These are phyloP conservation scores for Saksenaea vasiformis DNA, from an alignment of 371 early-diverging fungal species.

Conservation along the genomic window DNA sequence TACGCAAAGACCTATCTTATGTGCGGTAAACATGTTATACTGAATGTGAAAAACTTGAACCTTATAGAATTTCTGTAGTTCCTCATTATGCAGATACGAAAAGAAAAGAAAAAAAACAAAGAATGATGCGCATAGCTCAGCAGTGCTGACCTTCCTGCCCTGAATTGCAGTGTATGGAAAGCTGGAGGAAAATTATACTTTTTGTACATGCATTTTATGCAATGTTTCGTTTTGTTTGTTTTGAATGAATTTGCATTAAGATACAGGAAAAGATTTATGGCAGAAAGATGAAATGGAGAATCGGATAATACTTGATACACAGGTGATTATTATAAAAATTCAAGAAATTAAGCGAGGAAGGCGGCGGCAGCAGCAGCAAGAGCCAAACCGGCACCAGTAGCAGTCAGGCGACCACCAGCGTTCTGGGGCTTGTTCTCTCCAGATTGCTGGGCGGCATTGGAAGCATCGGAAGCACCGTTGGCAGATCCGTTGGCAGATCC, in stretches of 20 bases:
- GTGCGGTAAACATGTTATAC: too few species aligned
- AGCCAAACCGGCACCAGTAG: constrained; percentile 10
- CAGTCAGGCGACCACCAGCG: constrained; percentile 6
- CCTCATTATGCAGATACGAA: too few species aligned
- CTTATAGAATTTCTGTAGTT: too few species aligned
- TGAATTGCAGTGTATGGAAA: not conserved
- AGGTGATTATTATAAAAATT: not conserved
- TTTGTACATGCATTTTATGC: not conserved
- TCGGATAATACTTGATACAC: not conserved
- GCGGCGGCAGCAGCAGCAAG: constrained; percentile 1
- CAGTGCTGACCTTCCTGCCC: not conserved
- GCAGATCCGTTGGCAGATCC: not conserved
- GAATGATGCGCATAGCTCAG: too few species aligned
- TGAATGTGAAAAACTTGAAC: too few species aligned
- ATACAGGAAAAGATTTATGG: not conserved
- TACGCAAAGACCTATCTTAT: too few species aligned
- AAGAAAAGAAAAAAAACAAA: too few species aligned
- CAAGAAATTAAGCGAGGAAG: constrained; percentile 10
- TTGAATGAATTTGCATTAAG: not conserved
- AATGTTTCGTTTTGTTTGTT: not conserved
- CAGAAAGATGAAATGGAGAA: not conserved
- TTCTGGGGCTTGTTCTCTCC: not conserved
- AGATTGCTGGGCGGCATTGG: not conserved
- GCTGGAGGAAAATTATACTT: not conserved
- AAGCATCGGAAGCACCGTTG: not conserved